Percentiles rank a stretch among this genome's conserved stretches.
Evolutionary conservation across 2,329 filamentous ascomycete genomes (phyloP).

Genomic region (Paecilomyces niveus): DNA sequence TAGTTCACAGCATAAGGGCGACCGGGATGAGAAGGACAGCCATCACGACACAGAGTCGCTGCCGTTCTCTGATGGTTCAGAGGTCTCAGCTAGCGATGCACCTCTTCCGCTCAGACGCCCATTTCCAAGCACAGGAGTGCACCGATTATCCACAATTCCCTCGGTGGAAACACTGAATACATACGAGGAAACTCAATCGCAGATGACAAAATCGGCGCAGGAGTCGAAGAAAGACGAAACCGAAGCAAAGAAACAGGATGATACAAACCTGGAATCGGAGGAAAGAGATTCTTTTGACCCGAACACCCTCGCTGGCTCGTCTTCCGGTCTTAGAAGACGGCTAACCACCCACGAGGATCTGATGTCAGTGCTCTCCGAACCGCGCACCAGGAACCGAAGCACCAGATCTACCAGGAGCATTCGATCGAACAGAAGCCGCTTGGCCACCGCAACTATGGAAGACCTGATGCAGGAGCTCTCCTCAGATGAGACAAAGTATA

Average conservation of each 20-base stretch:
- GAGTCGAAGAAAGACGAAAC: constrained; percentile 17
- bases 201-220: constrained; percentile 11
- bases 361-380: constrained; percentile 78
- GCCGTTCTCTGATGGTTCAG: constrained; percentile 28
- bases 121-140: constrained; percentile 47
- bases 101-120: constrained; percentile 37
- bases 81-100: constrained; percentile 29
- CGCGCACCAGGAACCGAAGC: constrained; percentile 56
- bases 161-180: constrained; percentile 49
- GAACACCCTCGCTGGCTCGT: constrained; percentile 39
- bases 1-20: constrained; percentile 14
- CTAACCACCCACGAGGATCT: constrained; percentile 90
- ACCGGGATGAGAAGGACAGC: constrained; percentile 12
- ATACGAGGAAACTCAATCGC: constrained; percentile 11
- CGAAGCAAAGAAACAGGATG: constrained; percentile 6
- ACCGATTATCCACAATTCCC: constrained; percentile 52
- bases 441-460: constrained; percentile 61
- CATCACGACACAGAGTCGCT: constrained; percentile 20
- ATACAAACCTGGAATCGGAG: constrained; percentile 26
- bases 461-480: constrained; percentile 75
- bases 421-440: constrained; percentile 61
- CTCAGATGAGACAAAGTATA: constrained; percentile 80
- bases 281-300: constrained; percentile 40
- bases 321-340: constrained; percentile 56
- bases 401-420: constrained; percentile 72